phyloP scores from a whole-genome alignment of 2,329 filamentous ascomycete genomes.

The Ophiobolus disseminans region DNA sequence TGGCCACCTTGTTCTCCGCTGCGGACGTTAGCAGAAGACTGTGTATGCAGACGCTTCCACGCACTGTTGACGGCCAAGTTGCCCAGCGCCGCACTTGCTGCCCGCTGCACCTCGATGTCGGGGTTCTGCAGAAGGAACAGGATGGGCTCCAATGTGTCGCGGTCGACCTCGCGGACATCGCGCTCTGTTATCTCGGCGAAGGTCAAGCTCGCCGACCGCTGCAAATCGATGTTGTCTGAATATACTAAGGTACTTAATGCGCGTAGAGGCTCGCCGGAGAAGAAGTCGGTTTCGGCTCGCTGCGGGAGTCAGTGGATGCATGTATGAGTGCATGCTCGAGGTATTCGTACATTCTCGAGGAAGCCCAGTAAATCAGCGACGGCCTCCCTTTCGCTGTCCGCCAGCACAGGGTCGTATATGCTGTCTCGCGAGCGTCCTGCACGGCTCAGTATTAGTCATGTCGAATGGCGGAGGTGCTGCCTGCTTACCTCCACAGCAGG shows the following conservation, averaged over 20 bases:
- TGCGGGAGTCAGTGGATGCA: constrained; percentile 55
- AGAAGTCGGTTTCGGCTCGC: constrained; percentile 98
- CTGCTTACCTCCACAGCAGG: constrained; percentile 48
- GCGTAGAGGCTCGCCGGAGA: constrained; percentile 90
- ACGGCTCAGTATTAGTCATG: constrained; percentile 24
- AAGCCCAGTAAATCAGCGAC: constrained; percentile 95
- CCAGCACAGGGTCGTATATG: constrained; percentile 69
- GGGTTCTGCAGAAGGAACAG: constrained; percentile 92
- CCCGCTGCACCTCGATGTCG: constrained; percentile 96
- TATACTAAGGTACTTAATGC: constrained; percentile 96
- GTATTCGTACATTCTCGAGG: constrained; percentile 81
- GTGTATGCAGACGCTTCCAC: constrained; percentile 11
- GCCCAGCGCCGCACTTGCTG: constrained; percentile 92
- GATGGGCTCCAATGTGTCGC: constrained; percentile 94
- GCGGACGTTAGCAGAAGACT: constrained; percentile 52
- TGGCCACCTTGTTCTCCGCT: constrained; percentile 98
- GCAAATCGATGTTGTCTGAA: constrained; percentile 97
- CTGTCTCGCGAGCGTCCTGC: constrained; percentile 56
- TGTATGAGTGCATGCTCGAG: not conserved
- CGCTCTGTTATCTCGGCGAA: constrained; percentile 98
- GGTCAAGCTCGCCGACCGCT: constrained; percentile 95
- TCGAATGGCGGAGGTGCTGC: constrained; percentile 2
- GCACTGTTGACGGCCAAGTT: constrained; percentile 97
- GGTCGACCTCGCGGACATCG: constrained; percentile 96
- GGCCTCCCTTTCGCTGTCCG: constrained; percentile 95